Base-by-base conservation (phyloP, 768 basidiomycete genomes). In the Austroboletus festivus region DNA sequence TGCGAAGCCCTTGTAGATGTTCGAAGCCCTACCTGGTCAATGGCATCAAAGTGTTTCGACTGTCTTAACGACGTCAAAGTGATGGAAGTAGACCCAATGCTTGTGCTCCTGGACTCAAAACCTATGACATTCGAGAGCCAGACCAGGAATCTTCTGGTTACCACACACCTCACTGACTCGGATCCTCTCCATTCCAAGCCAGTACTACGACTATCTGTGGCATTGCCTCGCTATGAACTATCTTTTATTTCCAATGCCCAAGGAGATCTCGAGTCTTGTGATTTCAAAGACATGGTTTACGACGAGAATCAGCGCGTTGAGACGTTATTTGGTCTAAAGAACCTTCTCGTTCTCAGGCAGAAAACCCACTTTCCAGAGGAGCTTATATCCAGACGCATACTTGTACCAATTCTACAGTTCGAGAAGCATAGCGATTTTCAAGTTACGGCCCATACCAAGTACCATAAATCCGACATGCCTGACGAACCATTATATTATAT, bases 261-360 rank as follows among this genome's bases (percentile, higher is more conserved):
- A 1, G 49, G 52, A 21, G 49, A 60, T 9, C 53, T 78, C 7
- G 67, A 76, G 48, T 75, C 69, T 21, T 48, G 43, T 11, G 73
- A 73, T 38, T 59, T 73, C 37, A 65, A 63, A 5, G 60, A 59
- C 19, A 74, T 73, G 63, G 55, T 71, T 16, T 57, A 76, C 10
- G 72, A 75, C 33, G 9, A 43, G 4, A 33, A 59, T 30, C 77
- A 77, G 46, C 71, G 61, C 0, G 52, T 59, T 10, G 73, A 71
- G 1, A 68, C 74, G 1, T 60, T 79, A 55, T 61, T 74, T 37
- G 78, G 78, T 10, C 52, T 79, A 38, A 26, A 33, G 10, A 65
- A 50, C 21, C 68, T 61, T 39, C 68, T 74, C 34, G 62, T 77
- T 12, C n/a, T 35, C 23, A 5, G 28, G 12, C 28, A 28, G 28